Base-by-base conservation (phyloP, 1,139 yeast genomes). In the Blastobotrys serpentis region DNA sequence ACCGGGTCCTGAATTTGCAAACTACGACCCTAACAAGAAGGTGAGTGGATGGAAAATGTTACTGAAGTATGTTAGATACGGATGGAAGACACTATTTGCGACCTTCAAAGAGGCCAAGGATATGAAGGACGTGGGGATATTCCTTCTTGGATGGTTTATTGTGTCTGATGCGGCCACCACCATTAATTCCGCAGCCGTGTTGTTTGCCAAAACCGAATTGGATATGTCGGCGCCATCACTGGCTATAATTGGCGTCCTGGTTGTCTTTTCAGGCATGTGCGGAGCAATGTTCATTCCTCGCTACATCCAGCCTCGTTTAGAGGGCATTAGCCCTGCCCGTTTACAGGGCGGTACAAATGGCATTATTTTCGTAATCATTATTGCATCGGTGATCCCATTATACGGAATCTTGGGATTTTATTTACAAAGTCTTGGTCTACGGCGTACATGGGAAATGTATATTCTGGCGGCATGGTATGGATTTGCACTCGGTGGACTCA, bases 141-240 rank as follows among this genome's bases (percentile, higher is more conserved):
- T 81, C 56, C 64, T 84, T 7, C 49, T 77, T 0, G 86, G 85
- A 0, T 84, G 89, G 89, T 83, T 84, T 56, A 73, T 84, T 44
- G 70, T 84, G 3, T 77, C 85, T 13, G 90, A 84, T 57, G 81
- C 86, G 1, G 69, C 82, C 14, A 82, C 87, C 1, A 84, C 90
- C 0, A 83, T 84, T 50, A 83, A 83, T 61, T 81, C 87, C 1
- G 82, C 89, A 0, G 89, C 90, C 0, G 77, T 84, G 21, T 62
- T 84, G 41, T 84, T 84, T 66, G 85, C 88, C 1, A 78, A 81
- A 44, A 77, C 84, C 0, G 83, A 82, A 52, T 65, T 84, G 25
- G 71, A 74, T 43, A 84, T 84, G 89, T 68, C 77, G 2, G 81
- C 88, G 2, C 73, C 84, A 16, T 74, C 78, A 30, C 66, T 84